Evolutionary conservation across 441 rosid species (phyloP).

Genomic region (Adansonia rubrostipa): DNA sequence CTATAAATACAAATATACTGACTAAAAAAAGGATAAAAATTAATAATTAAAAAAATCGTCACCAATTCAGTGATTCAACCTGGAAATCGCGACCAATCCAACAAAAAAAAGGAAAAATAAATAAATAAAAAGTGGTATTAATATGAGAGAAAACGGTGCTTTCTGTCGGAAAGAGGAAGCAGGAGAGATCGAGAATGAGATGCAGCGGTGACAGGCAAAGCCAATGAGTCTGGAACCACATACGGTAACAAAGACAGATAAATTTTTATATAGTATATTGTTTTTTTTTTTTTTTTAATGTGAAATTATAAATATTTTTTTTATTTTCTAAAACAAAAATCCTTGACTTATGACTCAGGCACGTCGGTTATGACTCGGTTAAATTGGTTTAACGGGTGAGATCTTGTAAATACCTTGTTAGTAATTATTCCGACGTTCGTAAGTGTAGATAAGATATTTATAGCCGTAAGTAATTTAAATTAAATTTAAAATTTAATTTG

Average conservation of each 20-base stretch:
- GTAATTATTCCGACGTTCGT: too few species aligned
- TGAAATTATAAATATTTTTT: background rate
- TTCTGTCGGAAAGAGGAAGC: conserved; percentile 20
- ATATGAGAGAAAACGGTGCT: conserved; percentile 25
- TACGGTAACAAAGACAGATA: conserved; percentile 11
- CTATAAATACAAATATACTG: conserved; percentile 33
- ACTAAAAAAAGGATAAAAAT: conserved; percentile 1
- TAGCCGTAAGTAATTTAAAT: too few species aligned
- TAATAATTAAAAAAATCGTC: background rate
- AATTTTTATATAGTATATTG: too few species aligned
- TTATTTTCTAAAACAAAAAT: background rate
- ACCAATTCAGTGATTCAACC: background rate
- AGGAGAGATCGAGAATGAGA: background rate
- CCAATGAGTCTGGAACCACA: conserved; percentile 46
- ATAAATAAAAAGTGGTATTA: background rate
- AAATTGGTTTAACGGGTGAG: background rate
- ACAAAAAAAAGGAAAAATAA: background rate
- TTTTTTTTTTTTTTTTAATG: background rate
- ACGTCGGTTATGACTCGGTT: background rate
- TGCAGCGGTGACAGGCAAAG: conserved; percentile 30
- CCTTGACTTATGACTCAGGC: conserved; percentile 29
- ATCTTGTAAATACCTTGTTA: too few species aligned
- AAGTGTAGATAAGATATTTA: too few species aligned
- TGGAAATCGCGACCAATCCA: background rate
- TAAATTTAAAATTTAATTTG: too few species aligned